phyloP scores from a whole-genome alignment of 2,329 filamentous ascomycete genomes.

The Raffaelea deltoideospora region DNA sequence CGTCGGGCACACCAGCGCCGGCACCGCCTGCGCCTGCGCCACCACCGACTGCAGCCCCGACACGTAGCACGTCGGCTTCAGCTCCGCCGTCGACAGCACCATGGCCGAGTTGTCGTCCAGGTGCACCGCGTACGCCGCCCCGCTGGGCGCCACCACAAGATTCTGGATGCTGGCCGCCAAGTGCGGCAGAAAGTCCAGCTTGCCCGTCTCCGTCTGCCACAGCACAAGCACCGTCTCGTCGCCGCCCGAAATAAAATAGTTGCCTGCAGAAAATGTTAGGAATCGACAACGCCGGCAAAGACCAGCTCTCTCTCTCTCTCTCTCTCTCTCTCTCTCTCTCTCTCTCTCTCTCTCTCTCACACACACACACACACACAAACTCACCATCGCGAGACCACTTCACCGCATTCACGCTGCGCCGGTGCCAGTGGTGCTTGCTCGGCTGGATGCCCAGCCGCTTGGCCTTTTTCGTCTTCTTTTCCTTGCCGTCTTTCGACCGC shows the following conservation, averaged over 20 bases:
- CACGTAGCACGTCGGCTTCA: slow-evolving; percentile 71
- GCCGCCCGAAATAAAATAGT: slow-evolving; percentile 89
- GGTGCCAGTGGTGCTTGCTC: slow-evolving; percentile 80
- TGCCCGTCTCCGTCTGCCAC: slow-evolving; percentile 84
- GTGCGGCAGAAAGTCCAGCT: slow-evolving; percentile 77
- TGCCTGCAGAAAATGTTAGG: slow-evolving; percentile 47
- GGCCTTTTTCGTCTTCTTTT: slow-evolving; percentile 14
- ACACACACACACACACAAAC: slow-evolving; percentile 9
- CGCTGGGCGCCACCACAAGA: slow-evolving; percentile 64
- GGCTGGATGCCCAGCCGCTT: slow-evolving; percentile 31
- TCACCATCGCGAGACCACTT: slow-evolving; percentile 89
- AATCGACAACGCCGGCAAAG: background rate
- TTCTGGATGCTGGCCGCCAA: slow-evolving; percentile 73
- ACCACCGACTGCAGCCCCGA: slow-evolving; percentile 58
- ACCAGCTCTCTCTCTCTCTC: background rate
- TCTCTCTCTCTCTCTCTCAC: background rate
- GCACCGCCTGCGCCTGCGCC: slow-evolving; percentile 33
- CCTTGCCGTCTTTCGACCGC: slow-evolving; percentile 15
- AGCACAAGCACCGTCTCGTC: slow-evolving; percentile 77
- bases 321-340: background rate
- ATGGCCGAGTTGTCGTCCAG: slow-evolving; percentile 87
- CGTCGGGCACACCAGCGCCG: slow-evolving; percentile 47
- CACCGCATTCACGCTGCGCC: slow-evolving; percentile 63
- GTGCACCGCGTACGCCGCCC: slow-evolving; percentile 69
- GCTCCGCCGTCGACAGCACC: slow-evolving; percentile 76